Conservation (phyloP, 1,284 basidiomycete genomes). For the Apiotrichum montevideense region DNA sequence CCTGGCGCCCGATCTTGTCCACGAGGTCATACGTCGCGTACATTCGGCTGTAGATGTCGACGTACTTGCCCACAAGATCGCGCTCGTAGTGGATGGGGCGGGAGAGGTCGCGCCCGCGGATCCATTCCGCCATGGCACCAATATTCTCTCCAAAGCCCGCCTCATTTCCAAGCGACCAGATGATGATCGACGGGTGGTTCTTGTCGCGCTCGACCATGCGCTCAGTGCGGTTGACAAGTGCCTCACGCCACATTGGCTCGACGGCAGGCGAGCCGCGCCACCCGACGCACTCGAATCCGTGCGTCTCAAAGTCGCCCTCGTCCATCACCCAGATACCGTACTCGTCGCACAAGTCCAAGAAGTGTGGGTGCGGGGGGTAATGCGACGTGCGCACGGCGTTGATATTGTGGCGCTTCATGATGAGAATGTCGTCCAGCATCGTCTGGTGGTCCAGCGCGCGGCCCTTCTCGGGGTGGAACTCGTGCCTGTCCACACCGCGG, state of each 20-base stretch:
- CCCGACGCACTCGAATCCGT: slow-evolving; percentile 17
- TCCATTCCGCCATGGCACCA: slow-evolving; percentile 19
- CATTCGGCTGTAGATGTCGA: slow-evolving; percentile 26
- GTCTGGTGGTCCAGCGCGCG: slow-evolving; percentile 14
- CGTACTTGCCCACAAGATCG: slow-evolving; percentile 15
- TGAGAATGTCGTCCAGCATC: slow-evolving; percentile 23
- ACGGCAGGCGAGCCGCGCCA: slow-evolving; percentile 20
- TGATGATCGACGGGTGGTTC: slow-evolving; percentile 25
- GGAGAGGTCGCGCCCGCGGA: slow-evolving; percentile 17
- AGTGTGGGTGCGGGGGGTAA: slow-evolving; percentile 24
- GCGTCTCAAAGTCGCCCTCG: slow-evolving; percentile 27
- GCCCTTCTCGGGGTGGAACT: slow-evolving; percentile 21
- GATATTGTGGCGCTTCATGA: slow-evolving; percentile 27
- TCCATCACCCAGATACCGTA: slow-evolving; percentile 28
- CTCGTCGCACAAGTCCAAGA: slow-evolving; percentile 25
- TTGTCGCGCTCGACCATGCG: slow-evolving; percentile 26
- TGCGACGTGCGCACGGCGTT: slow-evolving; percentile 26
- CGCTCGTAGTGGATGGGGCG: slow-evolving; percentile 26
- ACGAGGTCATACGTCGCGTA: slow-evolving; percentile 19
- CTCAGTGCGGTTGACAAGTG: slow-evolving; percentile 17
- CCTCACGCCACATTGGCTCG: slow-evolving; percentile 6
- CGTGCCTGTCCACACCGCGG: slow-evolving; percentile 26
- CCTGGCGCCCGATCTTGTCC: slow-evolving; percentile 12
- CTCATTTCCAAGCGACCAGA: slow-evolving; percentile 30
- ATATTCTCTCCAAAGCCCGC: slow-evolving; percentile 21